These are phyloP conservation scores for Cercospora sesami DNA, from an alignment of 2,329 filamentous ascomycete species.

Conservation along the genomic window DNA sequence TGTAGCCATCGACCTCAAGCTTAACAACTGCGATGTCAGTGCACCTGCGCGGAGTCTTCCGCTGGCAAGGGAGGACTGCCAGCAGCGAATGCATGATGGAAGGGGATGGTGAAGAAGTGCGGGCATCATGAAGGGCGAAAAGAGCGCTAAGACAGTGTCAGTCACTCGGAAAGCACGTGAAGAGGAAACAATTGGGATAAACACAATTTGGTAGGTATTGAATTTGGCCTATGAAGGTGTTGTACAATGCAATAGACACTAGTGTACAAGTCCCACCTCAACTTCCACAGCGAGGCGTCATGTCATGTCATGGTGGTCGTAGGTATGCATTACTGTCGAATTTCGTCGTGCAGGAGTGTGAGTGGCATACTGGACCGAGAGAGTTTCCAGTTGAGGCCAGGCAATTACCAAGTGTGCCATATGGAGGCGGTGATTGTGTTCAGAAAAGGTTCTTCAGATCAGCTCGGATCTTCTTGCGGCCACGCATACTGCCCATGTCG, in stretches of 20 bases:
- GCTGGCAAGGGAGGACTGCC: not conserved
- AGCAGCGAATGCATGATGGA: not conserved
- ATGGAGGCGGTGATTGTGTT: not conserved
- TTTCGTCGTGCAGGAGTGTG: not conserved
- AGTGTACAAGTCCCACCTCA: not conserved
- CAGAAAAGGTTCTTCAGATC: conserved; percentile 11
- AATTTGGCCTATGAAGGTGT: not conserved
- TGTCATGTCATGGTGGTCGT: not conserved
- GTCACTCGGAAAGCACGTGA: not conserved
- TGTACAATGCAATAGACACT: conserved; percentile 2
- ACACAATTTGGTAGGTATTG: not conserved
- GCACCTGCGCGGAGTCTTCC: not conserved
- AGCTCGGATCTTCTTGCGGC: conserved; percentile 20
- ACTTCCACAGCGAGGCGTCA: not conserved
- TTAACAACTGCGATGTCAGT: not conserved
- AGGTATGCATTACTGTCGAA: not conserved
- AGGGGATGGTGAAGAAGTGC: not conserved
- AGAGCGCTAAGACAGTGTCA: not conserved
- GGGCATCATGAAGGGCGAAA: not conserved
- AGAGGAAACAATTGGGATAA: not conserved
- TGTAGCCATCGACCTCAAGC: not conserved
- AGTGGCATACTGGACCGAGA: not conserved
- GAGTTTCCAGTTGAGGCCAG: not conserved
- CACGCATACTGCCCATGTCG: conserved; percentile 29
- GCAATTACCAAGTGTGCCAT: not conserved